Conservation (phyloP, 257 asterid genomes). For the Nemophila menziesii region DNA sequence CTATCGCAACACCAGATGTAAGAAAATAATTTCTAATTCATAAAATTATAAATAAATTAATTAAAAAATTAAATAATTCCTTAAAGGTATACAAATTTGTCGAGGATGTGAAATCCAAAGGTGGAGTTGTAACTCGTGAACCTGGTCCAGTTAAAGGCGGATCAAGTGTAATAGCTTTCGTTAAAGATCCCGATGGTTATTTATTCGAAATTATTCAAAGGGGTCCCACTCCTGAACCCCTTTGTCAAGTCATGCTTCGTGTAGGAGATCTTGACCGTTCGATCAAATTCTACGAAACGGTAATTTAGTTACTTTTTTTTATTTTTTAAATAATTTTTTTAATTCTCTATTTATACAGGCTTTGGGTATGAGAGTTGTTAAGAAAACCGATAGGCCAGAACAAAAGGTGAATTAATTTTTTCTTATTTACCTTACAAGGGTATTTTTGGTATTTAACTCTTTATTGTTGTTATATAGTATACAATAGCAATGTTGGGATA, state of each 20-base stretch:
- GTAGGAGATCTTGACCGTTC: conserved; percentile 98
- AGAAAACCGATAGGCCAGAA: conserved; percentile 74
- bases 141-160: conserved; percentile 99
- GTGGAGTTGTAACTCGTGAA: conserved; percentile 91
- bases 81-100: conserved; percentile 77
- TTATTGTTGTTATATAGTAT: conserved; percentile 63
- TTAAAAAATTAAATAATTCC: conserved; percentile 5
- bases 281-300: conserved; percentile 95
- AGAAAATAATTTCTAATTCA: conserved; percentile 18
- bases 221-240: conserved; percentile 90
- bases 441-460: too few relatives aligned
- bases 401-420: conserved; percentile 47
- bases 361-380: conserved; percentile 73
- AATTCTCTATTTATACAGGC: conserved; percentile 42
- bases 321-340: too few relatives aligned
- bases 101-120: conserved; percentile 73
- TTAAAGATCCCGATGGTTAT: conserved; percentile 96
- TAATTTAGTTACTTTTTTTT: conserved; percentile 10
- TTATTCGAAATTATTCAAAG: conserved; percentile 81
- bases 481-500: conserved; percentile 92
- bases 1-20: conserved; percentile 90
- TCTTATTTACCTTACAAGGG: background rate
- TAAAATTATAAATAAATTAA: background rate
- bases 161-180: conserved; percentile 77
- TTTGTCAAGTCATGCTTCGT: conserved; percentile 99